Evolutionary conservation across 2,329 filamentous ascomycete genomes (phyloP).

Genomic region (Pyricularia sp.): DNA sequence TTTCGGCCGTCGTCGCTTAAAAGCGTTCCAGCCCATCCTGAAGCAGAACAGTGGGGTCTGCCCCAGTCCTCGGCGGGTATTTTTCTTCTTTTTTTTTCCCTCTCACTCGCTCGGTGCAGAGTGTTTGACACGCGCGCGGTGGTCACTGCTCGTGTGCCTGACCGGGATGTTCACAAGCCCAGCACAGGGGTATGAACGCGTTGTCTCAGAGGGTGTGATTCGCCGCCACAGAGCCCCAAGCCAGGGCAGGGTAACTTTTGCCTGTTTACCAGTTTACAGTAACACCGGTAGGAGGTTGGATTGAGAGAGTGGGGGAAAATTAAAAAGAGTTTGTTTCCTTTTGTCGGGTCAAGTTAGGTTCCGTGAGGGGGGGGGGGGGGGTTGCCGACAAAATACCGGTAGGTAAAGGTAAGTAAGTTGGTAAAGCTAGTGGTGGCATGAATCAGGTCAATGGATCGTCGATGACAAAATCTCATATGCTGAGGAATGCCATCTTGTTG

Average conservation of each 20-base stretch:
- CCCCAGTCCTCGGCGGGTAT: neutral
- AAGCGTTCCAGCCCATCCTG: slow-evolving; percentile 4
- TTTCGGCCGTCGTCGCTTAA: slow-evolving; percentile 1
- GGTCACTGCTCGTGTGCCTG: neutral
- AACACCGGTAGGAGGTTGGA: neutral
- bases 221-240: neutral
- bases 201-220: neutral
- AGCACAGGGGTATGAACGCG: neutral
- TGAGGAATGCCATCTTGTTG: neutral
- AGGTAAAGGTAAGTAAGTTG: too few relatives aligned
- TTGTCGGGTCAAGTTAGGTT: neutral
- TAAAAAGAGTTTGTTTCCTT: neutral
- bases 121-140: neutral
- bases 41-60: neutral
- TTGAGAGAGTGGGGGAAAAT: neutral
- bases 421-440: neutral
- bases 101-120: neutral
- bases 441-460: neutral
- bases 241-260: neutral
- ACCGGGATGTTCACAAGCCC: neutral
- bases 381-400: neutral
- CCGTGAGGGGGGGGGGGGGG: too few relatives aligned
- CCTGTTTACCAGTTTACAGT: neutral
- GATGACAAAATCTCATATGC: neutral
- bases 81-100: neutral